Conservation (phyloP, 441 rosid species). For the Mallotus japonicus region DNA sequence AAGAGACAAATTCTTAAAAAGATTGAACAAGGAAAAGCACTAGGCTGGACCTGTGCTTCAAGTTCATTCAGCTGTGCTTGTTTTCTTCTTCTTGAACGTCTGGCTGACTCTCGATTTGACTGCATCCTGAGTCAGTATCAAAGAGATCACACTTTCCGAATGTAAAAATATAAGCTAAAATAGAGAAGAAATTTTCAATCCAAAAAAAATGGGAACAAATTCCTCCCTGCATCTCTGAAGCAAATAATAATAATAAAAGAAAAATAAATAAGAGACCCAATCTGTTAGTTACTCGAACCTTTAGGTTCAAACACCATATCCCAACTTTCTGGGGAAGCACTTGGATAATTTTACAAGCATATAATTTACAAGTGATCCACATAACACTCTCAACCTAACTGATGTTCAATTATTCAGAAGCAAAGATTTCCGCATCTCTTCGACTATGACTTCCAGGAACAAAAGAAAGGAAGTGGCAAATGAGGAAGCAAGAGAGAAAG, state of each 20-base stretch:
- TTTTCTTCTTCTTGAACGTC: constrained; percentile 92
- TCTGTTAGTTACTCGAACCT: not conserved
- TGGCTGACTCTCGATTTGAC: constrained; percentile 97
- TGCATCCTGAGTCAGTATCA: constrained; percentile 57
- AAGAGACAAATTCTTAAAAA: not conserved
- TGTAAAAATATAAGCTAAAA: constrained; percentile 9
- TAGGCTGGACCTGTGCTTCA: constrained; percentile 68
- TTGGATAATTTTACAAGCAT: not conserved
- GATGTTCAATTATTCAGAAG: not conserved
- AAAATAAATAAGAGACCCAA: not conserved
- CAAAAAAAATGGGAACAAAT: not conserved
- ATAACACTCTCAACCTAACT: constrained; percentile 2
- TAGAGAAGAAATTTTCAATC: constrained; percentile 13
- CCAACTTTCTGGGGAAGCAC: constrained; percentile 2
- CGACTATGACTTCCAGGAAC: not conserved
- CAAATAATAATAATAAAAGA: not conserved
- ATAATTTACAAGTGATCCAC: not conserved
- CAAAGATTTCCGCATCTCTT: not conserved
- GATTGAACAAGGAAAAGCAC: constrained; percentile 11
- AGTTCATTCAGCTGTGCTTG: constrained; percentile 86
- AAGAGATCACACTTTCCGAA: constrained; percentile 2
- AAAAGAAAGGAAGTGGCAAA: not conserved
- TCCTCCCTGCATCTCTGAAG: not conserved
- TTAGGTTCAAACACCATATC: not conserved
- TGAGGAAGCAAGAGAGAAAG: constrained; percentile 15